Evolutionary conservation across 2,329 filamentous ascomycete species (phyloP).

Genomic region (Uncinocarpus reesii): DNA sequence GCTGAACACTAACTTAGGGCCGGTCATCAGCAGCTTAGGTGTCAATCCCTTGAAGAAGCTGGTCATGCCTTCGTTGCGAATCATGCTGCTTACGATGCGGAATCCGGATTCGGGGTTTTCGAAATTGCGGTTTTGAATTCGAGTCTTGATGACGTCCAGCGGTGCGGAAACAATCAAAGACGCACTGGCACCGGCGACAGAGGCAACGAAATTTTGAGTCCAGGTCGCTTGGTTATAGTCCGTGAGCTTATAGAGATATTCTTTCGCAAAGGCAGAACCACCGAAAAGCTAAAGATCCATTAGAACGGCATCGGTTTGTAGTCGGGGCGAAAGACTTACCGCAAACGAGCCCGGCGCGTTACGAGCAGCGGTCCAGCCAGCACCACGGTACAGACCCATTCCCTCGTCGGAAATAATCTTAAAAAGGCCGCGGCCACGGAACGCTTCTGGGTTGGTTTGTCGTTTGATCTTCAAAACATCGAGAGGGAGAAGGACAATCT

Average conservation of each 20-base stretch:
- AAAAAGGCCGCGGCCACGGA: conserved; percentile 83
- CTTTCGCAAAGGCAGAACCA: conserved; percentile 93
- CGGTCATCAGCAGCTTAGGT: conserved; percentile 97
- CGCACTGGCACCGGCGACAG: conserved; percentile 85
- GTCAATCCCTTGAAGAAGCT: conserved; percentile 97
- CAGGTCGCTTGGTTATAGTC: conserved; percentile 95
- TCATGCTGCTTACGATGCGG: conserved; percentile 85
- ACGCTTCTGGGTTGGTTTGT: conserved; percentile 97
- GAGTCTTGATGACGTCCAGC: conserved; percentile 94
- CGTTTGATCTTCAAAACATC: conserved; percentile 99
- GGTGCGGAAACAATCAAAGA: conserved; percentile 95
- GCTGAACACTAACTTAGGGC: conserved; percentile 96
- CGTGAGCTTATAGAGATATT: conserved; percentile 77
- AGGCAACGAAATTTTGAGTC: conserved; percentile 95
- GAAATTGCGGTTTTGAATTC: conserved; percentile 97
- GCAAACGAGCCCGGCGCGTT: conserved; percentile 97
- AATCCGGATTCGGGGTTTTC: conserved; percentile 94
- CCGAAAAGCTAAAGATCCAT: conserved; percentile 65
- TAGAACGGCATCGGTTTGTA: conserved; percentile 17
- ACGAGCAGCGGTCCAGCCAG: conserved; percentile 93
- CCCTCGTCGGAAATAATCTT: conserved; percentile 88
- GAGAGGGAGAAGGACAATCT: conserved; percentile 87
- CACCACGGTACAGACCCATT: conserved; percentile 88
- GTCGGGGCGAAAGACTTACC: conserved; percentile 44
- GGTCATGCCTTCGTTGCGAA: conserved; percentile 70